phyloP scores from a whole-genome alignment of 257 asterid species.

The Penstemon newberryi region DNA sequence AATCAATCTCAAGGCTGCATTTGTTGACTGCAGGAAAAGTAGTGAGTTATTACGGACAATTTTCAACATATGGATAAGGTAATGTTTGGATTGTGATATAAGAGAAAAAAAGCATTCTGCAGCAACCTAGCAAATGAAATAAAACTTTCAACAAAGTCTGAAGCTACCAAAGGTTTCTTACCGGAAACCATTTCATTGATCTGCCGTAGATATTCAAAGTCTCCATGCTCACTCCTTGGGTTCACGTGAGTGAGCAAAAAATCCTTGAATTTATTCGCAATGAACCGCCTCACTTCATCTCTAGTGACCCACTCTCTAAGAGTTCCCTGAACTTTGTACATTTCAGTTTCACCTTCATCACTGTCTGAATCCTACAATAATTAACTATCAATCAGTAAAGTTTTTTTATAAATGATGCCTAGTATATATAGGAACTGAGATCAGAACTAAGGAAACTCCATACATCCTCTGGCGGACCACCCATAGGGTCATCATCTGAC shows the following conservation, averaged over 20 bases:
- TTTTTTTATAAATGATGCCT: not conserved
- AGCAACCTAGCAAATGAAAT: not conserved
- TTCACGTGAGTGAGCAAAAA: slow-evolving; percentile 85
- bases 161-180: slow-evolving; percentile 33
- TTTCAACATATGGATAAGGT: not conserved
- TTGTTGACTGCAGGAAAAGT: slow-evolving; percentile 68
- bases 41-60: slow-evolving; percentile 25
- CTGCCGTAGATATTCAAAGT: slow-evolving; percentile 85
- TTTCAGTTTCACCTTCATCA: slow-evolving; percentile 80
- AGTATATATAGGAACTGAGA: slow-evolving; percentile 5
- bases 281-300: slow-evolving; percentile 97
- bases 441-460: slow-evolving; percentile 17
- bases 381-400: slow-evolving; percentile 15
- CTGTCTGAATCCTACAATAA: slow-evolving; percentile 78
- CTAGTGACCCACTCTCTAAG: slow-evolving; percentile 99
- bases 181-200: slow-evolving; percentile 97
- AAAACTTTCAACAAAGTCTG: not conserved
- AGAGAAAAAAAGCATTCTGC: slow-evolving; percentile 8
- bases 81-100: not conserved
- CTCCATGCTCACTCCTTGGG: slow-evolving; percentile 74
- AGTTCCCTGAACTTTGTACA: slow-evolving; percentile 95
- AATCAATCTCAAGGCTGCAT: slow-evolving; percentile 97
- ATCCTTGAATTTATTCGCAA: slow-evolving; percentile 85
- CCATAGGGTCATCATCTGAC: slow-evolving; percentile 84
- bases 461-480: slow-evolving; percentile 90